Base-by-base conservation (phyloP, 108 stramenopile genomes). In the Nannochloropsis salina region DNA sequence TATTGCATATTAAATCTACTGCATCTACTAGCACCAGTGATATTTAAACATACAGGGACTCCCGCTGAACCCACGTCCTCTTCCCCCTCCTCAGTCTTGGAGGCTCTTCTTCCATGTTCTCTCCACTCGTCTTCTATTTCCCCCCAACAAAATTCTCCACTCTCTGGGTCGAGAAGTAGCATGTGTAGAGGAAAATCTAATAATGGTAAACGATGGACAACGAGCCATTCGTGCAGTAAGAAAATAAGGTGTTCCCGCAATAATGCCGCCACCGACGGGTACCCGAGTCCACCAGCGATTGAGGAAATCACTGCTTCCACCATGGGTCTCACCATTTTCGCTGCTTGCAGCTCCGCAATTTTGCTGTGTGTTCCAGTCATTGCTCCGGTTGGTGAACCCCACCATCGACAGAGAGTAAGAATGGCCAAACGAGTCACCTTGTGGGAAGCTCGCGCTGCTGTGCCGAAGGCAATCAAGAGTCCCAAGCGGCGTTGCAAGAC, bases 181-280 rank as follows among this genome's bases (percentile, higher is more conserved):
- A 74, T n/a, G n/a, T 74, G 61, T n/a, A 74, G 61, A 2, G 61
- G 61, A 8, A 74, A 74, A 74, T 74, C 61, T n/a, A 15, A 15
- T n/a, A 74, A 74, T 74, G 61, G 61, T n/a, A 74, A 74, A 3
- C 61, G 61, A 15, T n/a, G n/a, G 61, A 74, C 61, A 2, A 74
- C 61, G 20, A 74, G n/a, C 61, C 61, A 74, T n/a, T 74, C 61
- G n/a, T 74, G 61, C 61, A 74, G 15, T n/a, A 74, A 74, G 61
- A 74, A 74, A 74, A 6, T 4, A 15, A 74, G n/a, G 61, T 74
- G 61, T n/a, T 74, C 61, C 61, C n/a, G 61, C 8, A 74, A n/a
- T n/a, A 74, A 74, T 15, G 3, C n/a, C n/a, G 61, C 61, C 61
- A n/a, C n/a, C 61, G 61, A 74, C 2, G 61, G 6, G 61, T 74